Conservation (phyloP, 495 filamentous ascomycete genomes). For the Xylaria palmicola region DNA sequence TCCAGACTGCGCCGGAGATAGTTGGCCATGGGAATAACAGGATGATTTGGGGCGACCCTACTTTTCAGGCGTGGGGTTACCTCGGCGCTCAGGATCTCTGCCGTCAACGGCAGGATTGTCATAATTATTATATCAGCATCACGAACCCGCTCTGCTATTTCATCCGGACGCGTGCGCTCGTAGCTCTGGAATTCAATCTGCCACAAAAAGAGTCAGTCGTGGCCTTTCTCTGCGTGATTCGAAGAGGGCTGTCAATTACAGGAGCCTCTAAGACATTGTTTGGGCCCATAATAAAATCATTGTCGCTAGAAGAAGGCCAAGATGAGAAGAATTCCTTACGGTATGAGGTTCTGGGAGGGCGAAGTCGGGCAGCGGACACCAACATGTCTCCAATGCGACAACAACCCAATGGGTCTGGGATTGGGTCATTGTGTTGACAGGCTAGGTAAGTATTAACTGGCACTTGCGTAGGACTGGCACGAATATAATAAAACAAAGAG, state of each 20-base stretch:
- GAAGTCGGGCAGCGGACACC: constrained; percentile 44
- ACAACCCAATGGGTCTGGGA: constrained; percentile 36
- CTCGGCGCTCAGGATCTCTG: constrained; percentile 38
- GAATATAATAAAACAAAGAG: not conserved
- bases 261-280: no score
- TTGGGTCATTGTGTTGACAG: constrained; percentile 5
- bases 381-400: constrained; percentile 48
- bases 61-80: constrained; percentile 36
- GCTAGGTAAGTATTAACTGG: not conserved
- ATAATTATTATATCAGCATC: constrained; percentile 52
- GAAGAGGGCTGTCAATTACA: no score
- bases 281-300: no score
- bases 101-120: constrained; percentile 39
- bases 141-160: constrained; percentile 38
- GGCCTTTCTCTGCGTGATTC: no score
- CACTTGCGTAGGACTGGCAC: no score
- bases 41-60: not conserved
- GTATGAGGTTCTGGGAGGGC: constrained; percentile 38
- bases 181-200: constrained; percentile 33
- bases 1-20: not conserved
- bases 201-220: no score
- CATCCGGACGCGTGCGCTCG: constrained; percentile 27
- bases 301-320: no score
- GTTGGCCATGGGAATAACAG: not conserved
- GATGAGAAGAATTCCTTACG: no score